Evolutionary conservation across 352 stramenopile species (phyloP).

Genomic region (Globisporangium recalcitrans): DNA sequence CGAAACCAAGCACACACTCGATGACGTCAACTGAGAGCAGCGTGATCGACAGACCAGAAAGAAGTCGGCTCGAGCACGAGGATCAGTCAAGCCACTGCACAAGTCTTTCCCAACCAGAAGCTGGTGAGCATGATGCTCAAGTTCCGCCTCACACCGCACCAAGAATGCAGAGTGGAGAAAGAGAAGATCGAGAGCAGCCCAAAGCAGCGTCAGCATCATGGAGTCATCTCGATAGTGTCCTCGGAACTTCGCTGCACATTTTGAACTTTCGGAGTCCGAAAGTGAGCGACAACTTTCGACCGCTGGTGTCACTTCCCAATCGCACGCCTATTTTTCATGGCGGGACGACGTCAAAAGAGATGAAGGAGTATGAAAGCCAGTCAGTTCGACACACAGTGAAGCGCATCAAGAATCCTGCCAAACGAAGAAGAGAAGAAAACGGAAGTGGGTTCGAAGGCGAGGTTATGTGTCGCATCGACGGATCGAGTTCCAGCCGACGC

Average conservation of each 20-base stretch:
- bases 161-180: background rate
- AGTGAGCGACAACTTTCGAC: conserved; percentile 72
- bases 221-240: conserved; percentile 59
- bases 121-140: background rate
- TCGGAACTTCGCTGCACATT: conserved; percentile 64
- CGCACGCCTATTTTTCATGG: conserved; percentile 4
- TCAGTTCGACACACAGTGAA: conserved; percentile 35
- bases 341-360: conserved; percentile 15
- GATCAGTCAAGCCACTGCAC: conserved; percentile 12
- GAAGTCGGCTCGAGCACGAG: conserved; percentile 9
- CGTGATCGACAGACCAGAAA: conserved; percentile 3
- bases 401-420: conserved; percentile 46
- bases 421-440: conserved; percentile 45
- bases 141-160: background rate
- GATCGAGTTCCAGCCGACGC: conserved; percentile 14
- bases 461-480: conserved; percentile 48
- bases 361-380: conserved; percentile 47
- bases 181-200: conserved; percentile 22
- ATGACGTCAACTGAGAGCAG: conserved; percentile 60
- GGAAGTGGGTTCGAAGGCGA: conserved; percentile 69
- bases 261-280: conserved; percentile 77
- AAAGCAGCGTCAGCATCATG: conserved; percentile 48
- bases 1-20: conserved; percentile 27
- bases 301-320: conserved; percentile 28
- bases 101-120: conserved; percentile 7